phyloP scores from a whole-genome alignment of 2,329 filamentous ascomycete genomes.

The Monilinia laxa region DNA sequence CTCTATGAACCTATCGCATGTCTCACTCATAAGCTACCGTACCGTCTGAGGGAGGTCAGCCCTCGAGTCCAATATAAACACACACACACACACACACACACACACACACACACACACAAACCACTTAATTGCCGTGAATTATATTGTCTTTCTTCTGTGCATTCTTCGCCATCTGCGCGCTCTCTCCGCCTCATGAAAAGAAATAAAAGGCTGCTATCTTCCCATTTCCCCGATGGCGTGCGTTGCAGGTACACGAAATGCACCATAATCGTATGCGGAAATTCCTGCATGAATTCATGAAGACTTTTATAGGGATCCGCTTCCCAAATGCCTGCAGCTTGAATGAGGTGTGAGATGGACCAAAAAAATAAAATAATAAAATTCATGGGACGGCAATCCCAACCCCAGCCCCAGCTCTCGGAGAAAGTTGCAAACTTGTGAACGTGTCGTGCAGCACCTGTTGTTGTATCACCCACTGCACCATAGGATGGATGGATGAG shows the following conservation, averaged over 20 bases:
- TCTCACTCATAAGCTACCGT: background rate
- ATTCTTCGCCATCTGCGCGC: background rate
- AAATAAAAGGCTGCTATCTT: slow-evolving; percentile 7
- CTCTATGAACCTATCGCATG: slow-evolving; percentile 6
- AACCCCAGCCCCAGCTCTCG: slow-evolving; percentile 18
- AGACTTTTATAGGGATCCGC: background rate
- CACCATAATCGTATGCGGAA: slow-evolving; percentile 8
- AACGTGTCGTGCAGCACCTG: slow-evolving; percentile 20
- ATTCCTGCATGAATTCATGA: slow-evolving; percentile 14
- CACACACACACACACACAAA: no score
- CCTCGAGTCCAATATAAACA: background rate
- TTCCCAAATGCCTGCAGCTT: slow-evolving; percentile 16
- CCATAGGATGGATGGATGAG: background rate
- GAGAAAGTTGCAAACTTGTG: slow-evolving; percentile 17
- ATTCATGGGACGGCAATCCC: slow-evolving; percentile 14
- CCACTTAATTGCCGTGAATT: no score
- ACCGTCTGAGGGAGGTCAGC: background rate
- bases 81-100: no score
- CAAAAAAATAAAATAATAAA: background rate
- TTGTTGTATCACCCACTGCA: slow-evolving; percentile 20
- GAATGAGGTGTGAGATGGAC: background rate
- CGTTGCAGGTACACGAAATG: slow-evolving; percentile 18
- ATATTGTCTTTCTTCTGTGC: background rate
- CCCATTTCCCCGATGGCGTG: slow-evolving; percentile 19
- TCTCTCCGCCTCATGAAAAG: background rate